phyloP scores from a whole-genome alignment of 495 filamentous ascomycete genomes.

The Cetradonia linearis region DNA sequence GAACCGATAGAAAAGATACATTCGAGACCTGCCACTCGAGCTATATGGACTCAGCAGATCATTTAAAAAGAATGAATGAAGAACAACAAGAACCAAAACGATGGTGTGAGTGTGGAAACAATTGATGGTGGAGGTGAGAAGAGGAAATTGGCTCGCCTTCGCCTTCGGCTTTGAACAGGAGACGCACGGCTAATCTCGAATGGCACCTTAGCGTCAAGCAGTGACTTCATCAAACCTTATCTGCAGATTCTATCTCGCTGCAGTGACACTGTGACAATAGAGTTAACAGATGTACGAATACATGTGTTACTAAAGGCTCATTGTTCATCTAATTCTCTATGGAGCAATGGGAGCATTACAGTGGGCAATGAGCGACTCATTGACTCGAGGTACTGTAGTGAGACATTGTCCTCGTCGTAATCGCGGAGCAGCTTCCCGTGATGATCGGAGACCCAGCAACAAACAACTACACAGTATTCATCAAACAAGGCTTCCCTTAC shows the following conservation, averaged over 20 bases:
- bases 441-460: not conserved
- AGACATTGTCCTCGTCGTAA: not conserved
- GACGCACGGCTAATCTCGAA: constrained; percentile 1
- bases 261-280: not conserved
- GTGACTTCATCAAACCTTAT: constrained; percentile 8
- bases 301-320: not conserved
- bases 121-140: not conserved
- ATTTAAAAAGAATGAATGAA: constrained; percentile 17
- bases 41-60: constrained; percentile 13
- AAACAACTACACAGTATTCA: not conserved
- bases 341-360: not conserved
- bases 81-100: constrained; percentile 8
- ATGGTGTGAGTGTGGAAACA: not conserved
- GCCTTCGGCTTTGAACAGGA: constrained; percentile 5
- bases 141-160: not conserved
- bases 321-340: not conserved
- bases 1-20: constrained; percentile 12
- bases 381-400: not conserved
- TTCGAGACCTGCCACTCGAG: constrained; percentile 13
- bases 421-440: not conserved
- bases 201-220: not conserved
- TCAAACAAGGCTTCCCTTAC: not conserved
- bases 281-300: not conserved
- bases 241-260: not conserved
- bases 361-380: not conserved